phyloP scores from a whole-genome alignment of 805 yeast genomes.

The Trichomonascus vanleenenianus region DNA sequence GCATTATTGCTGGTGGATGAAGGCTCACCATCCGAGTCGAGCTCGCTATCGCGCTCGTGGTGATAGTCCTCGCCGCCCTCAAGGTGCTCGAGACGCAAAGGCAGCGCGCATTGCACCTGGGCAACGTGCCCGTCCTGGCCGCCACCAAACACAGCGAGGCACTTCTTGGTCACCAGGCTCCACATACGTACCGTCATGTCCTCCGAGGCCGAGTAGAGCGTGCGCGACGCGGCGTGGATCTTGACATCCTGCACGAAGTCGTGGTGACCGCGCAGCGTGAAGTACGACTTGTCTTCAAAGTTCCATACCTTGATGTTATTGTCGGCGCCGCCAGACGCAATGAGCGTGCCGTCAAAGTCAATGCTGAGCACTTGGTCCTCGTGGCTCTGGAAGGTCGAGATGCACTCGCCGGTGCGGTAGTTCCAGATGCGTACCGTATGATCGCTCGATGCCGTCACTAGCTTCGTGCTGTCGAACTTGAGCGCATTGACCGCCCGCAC shows the following conservation, averaged over 20 bases:
- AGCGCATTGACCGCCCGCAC: slow-evolving; percentile 78
- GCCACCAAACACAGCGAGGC: slow-evolving; percentile 67
- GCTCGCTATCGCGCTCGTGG: slow-evolving; percentile 4
- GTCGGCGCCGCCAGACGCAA: slow-evolving; percentile 92
- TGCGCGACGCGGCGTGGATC: slow-evolving; percentile 69
- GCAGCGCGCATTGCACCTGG: slow-evolving; percentile 88
- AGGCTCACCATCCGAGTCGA: slow-evolving; percentile 4
- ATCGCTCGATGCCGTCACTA: slow-evolving; percentile 89
- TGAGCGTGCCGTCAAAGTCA: slow-evolving; percentile 71
- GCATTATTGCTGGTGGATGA: slow-evolving; percentile 12
- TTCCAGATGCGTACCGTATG: slow-evolving; percentile 93
- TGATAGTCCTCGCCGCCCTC: slow-evolving; percentile 30
- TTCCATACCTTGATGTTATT: slow-evolving; percentile 93
- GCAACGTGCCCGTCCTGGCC: slow-evolving; percentile 69
- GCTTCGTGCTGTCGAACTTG: slow-evolving; percentile 79
- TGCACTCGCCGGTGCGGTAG: slow-evolving; percentile 87
- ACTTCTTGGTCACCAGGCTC: slow-evolving; percentile 76
- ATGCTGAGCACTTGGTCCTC: slow-evolving; percentile 77
- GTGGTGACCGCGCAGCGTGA: slow-evolving; percentile 85
- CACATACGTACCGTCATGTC: slow-evolving; percentile 92
- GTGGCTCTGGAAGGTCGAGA: slow-evolving; percentile 91
- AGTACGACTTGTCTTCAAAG: slow-evolving; percentile 86
- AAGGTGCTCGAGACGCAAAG: slow-evolving; percentile 64
- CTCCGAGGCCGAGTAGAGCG: slow-evolving; percentile 82
- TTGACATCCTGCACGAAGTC: slow-evolving; percentile 90